Evolutionary conservation across 202 grass and related monocot genomes (phyloP).

Genomic region (Musa balbisiana): DNA sequence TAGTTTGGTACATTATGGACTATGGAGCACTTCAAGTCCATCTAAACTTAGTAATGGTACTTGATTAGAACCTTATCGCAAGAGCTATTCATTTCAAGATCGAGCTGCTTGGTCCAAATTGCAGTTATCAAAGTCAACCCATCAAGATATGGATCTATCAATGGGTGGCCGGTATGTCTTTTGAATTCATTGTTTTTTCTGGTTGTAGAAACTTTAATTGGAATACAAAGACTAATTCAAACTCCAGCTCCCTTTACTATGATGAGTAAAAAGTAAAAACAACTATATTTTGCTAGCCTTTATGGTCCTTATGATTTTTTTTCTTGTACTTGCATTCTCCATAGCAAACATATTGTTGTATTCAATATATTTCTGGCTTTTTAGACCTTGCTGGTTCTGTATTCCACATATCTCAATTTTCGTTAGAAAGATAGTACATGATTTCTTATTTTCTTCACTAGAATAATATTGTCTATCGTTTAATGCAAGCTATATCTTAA

Average conservation of each 20-base stretch:
- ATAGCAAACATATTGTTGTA: too few species aligned
- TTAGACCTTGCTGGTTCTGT: too few species aligned
- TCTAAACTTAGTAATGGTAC: slow-evolving; percentile 37
- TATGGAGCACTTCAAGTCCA: slow-evolving; percentile 13
- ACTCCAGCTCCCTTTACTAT: too few species aligned
- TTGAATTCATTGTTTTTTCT: background rate
- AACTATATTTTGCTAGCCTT: too few species aligned
- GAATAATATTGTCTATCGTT: too few species aligned
- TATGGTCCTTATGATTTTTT: background rate
- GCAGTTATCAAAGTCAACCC: slow-evolving; percentile 35
- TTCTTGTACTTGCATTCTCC: background rate
- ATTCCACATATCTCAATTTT: too few species aligned
- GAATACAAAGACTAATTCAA: too few species aligned
- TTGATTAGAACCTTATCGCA: slow-evolving; percentile 56
- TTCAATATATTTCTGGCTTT: too few species aligned
- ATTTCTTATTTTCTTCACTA: background rate
- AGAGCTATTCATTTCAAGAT: slow-evolving; percentile 63
- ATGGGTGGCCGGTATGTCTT: slow-evolving; percentile 59
- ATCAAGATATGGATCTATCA: slow-evolving; percentile 48
- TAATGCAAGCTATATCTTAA: too few species aligned
- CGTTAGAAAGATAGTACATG: too few species aligned
- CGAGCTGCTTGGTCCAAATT: slow-evolving; percentile 35
- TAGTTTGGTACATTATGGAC: slow-evolving; percentile 6
- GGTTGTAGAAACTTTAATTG: too few species aligned
- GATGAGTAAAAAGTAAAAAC: too few species aligned